Evolutionary conservation across 2,329 filamentous ascomycete species (phyloP), one percentile per base, ranked within the genome.

Genomic region (Penicillium occitanis): DNA sequence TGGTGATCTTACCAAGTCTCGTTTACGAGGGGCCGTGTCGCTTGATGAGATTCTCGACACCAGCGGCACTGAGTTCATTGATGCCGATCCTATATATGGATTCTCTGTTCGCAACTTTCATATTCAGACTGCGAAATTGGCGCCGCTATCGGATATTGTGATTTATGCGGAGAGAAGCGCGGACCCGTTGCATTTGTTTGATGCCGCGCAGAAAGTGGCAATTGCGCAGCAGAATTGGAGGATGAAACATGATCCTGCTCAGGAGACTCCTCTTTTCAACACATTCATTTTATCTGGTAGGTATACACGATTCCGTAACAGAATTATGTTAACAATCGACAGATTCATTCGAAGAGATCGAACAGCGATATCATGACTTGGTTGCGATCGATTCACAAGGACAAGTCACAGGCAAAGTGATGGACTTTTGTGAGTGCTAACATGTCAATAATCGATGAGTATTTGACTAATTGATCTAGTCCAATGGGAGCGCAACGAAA

Each of bases 91-190:
- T 1, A 86, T 82, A 65, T 91, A 96, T 70, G 95, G 95, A 8
- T 98, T 98, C 75, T 97, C 92, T 4, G 93, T 98, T 51, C 88
- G 95, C 55, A 98, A 98, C 77, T 99, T 99, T 75, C 94, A 98
- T 72, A 98, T 98, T 46, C 95, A 99, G 77, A 86, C 91, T 0
- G 91, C 91, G 66, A 99, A 99, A 77, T 82, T 91, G 70, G 93
- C 93, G 64, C 87, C 91, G 70, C 86, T 95, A 8, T 97, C 93
- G 0, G 95, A 99, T 76, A 92, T 99, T 69, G 86, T 99, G 48
- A 87, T 99, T 0, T 99, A 99, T 75, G 92, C 92, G 13, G 90
- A 94, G 64, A 86, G 92, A 69, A 80, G 83, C 44, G 37, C 61
- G 33, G 79, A 85, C 30, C 85, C 86, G 55, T 84, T 86, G 63